Percentiles rank a stretch among this genome's conserved stretches.
Evolutionary conservation across 768 basidiomycete genomes (phyloP).

Genomic region (Candolleomyces eurysporus): DNA sequence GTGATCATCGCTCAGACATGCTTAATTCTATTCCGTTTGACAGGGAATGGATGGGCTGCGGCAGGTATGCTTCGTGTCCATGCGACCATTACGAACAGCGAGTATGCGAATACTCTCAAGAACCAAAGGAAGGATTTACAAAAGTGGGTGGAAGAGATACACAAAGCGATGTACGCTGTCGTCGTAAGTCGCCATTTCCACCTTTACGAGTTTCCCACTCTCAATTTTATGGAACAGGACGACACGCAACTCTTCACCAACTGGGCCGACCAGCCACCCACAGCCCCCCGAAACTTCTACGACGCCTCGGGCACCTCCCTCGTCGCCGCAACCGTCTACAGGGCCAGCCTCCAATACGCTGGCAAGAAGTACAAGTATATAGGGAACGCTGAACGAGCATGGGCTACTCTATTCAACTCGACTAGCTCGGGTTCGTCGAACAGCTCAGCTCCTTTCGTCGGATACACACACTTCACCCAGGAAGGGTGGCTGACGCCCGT

Average conservation of each 20-base stretch:
- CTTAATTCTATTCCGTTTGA: not conserved
- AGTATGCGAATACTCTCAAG: slow-evolving; percentile 46
- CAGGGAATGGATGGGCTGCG: slow-evolving; percentile 89
- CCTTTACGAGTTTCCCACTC: slow-evolving; percentile 1
- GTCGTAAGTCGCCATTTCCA: slow-evolving; percentile 41
- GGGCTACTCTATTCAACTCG: slow-evolving; percentile 4
- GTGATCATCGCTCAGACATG: not conserved
- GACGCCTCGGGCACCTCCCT: slow-evolving; percentile 76
- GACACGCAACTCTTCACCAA: slow-evolving; percentile 61
- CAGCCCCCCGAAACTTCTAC: slow-evolving; percentile 50
- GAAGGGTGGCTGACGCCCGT: slow-evolving; percentile 74
- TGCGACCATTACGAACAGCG: slow-evolving; percentile 66
- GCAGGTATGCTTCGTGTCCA: slow-evolving; percentile 84
- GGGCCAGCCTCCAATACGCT: slow-evolving; percentile 52
- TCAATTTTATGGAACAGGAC: slow-evolving; percentile 29
- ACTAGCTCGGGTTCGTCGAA: not conserved
- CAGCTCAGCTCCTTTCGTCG: slow-evolving; percentile 4
- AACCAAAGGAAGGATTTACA: slow-evolving; percentile 56
- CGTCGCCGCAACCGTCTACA: slow-evolving; percentile 74
- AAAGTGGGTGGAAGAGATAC: slow-evolving; percentile 71
- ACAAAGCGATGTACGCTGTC: slow-evolving; percentile 61
- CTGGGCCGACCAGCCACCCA: slow-evolving; percentile 55
- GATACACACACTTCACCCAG: slow-evolving; percentile 46
- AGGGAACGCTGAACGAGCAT: slow-evolving; percentile 49
- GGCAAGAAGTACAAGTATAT: slow-evolving; percentile 45